Evolutionary conservation across 352 stramenopile species (phyloP).

Genomic region (Phytophthora citrophthora): DNA sequence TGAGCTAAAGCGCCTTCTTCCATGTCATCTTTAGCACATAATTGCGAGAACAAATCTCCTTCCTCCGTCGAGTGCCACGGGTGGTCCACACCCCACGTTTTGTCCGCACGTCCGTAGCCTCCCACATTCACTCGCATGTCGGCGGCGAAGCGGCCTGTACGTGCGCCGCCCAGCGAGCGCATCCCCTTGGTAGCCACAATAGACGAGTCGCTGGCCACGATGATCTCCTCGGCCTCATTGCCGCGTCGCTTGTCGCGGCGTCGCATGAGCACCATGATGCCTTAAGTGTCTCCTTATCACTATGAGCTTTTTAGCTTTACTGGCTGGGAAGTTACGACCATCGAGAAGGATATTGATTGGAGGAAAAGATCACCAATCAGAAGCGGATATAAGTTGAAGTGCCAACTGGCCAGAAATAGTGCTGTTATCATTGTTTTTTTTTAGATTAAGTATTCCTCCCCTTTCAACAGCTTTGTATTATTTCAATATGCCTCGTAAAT

Average conservation of each 20-base stretch:
- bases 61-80: constrained; percentile 75
- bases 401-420: neutral
- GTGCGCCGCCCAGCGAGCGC: constrained; percentile 56
- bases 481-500: neutral
- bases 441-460: too few species aligned
- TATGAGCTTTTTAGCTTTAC: neutral
- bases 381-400: neutral
- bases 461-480: neutral
- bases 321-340: constrained; percentile 12
- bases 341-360: constrained; percentile 7
- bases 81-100: constrained; percentile 82
- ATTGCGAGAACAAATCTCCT: constrained; percentile 46
- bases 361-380: neutral
- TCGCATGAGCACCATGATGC: constrained; percentile 75
- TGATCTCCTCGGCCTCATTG: constrained; percentile 67
- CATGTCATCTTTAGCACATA: constrained; percentile 68
- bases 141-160: constrained; percentile 72
- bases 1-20: constrained; percentile 60
- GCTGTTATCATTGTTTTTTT: too few species aligned
- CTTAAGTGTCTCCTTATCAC: too few species aligned
- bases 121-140: constrained; percentile 80
- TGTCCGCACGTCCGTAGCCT: constrained; percentile 78
- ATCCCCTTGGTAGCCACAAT: constrained; percentile 75
- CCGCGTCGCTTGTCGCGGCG: constrained; percentile 72
- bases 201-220: constrained; percentile 65